Base-by-base conservation (phyloP, 257 asterid genomes). In the Gentiana straminea region DNA sequence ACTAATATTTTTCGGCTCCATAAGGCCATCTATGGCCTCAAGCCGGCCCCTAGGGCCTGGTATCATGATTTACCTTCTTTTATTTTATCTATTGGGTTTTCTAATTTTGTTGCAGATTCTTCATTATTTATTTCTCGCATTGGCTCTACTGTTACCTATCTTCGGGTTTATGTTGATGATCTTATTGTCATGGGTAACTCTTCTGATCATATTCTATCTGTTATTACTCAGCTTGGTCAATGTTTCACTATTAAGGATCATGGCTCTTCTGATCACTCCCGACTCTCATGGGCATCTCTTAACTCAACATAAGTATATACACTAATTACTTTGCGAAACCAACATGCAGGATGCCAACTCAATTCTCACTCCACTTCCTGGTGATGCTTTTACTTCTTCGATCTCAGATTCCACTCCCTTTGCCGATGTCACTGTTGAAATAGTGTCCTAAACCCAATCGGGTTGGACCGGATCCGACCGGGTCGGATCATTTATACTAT, bases 21-120 rank as follows among this genome's bases (percentile, higher is more conserved):
- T 13, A 2, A 65, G 52, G 34, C 70, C 2, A 36, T 58, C 0
- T 65, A 45, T 10, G 50, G 49, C 52, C 38, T 50, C 0, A 65
- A 65, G 33, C 34, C 33, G n/a, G 59, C 50, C 4, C 60, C 60
- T 2, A 1, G 35, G 32, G 54, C 48, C 0, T 65, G 53, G 60
- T 57, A 41, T 6, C 12, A 33, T 8, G 3, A 35, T 35, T 4
- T 15, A 8, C 13, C 1, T 24, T 7, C 12, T 13, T 11, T 1
- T 2, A 0, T 5, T 3, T 24, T 11, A 4, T n/a, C 55, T 3
- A 5, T 9, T 4, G 15, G 12, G 51, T 47, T n/a, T 9, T 5
- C 11, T 47, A n/a, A 8, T n/a, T 47, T 13, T 8, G 3, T n/a
- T 8, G 1, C 4, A 47, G 51, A 47, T 9, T 5, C 51, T 4